These are phyloP conservation scores for Chlamydomonas reinhardtii DNA, from an alignment of 163 green algal species.

Conservation along the genomic window DNA sequence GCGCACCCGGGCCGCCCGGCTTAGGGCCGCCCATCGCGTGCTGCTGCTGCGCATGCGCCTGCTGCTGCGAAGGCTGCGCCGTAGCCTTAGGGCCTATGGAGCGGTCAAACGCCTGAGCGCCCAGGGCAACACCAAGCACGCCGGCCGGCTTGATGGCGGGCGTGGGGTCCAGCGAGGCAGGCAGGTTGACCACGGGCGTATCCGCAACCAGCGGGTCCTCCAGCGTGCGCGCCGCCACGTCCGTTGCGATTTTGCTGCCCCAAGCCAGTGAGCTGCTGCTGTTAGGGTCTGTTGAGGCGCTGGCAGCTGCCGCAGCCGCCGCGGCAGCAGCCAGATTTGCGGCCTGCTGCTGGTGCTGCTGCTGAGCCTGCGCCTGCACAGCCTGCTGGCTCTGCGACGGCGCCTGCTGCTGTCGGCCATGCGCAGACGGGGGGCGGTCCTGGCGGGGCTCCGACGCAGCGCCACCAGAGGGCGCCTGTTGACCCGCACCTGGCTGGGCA, in stretches of 20 bases:
- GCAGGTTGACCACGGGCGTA: conserved; percentile 52
- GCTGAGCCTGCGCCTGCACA: neutral
- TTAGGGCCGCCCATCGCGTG: neutral
- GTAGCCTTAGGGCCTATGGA: conserved; percentile 41
- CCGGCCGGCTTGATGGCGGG: conserved; percentile 38
- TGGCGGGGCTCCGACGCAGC: neutral
- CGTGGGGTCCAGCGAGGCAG: conserved; percentile 61
- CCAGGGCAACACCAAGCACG: conserved; percentile 8
- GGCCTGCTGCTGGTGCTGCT: neutral
- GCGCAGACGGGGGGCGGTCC: too few relatives aligned
- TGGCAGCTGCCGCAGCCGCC: neutral
- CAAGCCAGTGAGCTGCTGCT: conserved; percentile 35
- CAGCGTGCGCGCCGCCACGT: conserved; percentile 60
- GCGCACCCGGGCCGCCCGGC: neutral
- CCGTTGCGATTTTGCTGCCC: conserved; percentile 59
- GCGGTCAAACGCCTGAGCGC: conserved; percentile 51
- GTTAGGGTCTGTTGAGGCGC: conserved; percentile 9
- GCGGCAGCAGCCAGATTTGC: conserved; percentile 5
- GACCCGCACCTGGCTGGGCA: too few relatives aligned
- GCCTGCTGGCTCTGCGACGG: conserved; percentile 2
- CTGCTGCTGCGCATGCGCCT: neutral
- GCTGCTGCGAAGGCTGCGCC: neutral
- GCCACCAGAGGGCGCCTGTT: too few relatives aligned
- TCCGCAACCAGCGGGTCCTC: conserved; percentile 56
- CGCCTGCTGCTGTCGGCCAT: conserved; percentile 9